Conservation (phyloP, 2,329 filamentous ascomycete species). For the Cercospora sp. region DNA sequence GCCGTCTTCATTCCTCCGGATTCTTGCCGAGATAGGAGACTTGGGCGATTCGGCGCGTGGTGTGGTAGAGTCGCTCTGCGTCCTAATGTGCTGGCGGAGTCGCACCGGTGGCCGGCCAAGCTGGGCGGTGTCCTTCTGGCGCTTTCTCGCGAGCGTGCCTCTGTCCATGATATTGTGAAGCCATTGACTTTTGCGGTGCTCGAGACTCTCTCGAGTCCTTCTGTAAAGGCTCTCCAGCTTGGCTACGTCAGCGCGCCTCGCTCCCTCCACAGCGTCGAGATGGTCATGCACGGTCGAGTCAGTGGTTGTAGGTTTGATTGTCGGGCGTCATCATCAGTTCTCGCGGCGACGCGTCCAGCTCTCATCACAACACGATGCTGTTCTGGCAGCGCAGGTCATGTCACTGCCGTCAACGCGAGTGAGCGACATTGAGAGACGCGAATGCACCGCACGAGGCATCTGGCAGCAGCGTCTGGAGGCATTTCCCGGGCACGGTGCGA, state of each 20-base stretch:
- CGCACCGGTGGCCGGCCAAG: constrained; percentile 24
- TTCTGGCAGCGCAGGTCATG: not conserved
- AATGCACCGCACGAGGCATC: not conserved
- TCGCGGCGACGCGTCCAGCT: not conserved
- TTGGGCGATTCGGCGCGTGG: constrained; percentile 11
- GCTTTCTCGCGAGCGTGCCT: constrained; percentile 28
- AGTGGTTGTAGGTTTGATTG: constrained; percentile 24
- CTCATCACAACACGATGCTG: not conserved
- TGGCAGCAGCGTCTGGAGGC: not conserved
- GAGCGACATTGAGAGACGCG: not conserved
- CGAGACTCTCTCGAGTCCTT: constrained; percentile 18
- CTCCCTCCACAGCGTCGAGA: constrained; percentile 14
- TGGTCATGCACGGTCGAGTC: constrained; percentile 24
- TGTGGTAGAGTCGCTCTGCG: constrained; percentile 15
- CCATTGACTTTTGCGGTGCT: constrained; percentile 26
- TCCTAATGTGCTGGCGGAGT: constrained; percentile 18
- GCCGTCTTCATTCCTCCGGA: constrained; percentile 25
- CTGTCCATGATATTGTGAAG: constrained; percentile 26
- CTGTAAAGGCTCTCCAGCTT: constrained; percentile 16
- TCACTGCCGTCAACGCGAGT: not conserved
- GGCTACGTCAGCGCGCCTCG: constrained; percentile 21
- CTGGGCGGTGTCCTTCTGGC: constrained; percentile 28
- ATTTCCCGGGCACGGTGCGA: not conserved
- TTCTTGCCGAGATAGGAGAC: constrained; percentile 23
- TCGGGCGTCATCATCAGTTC: constrained; percentile 10